phyloP scores from a whole-genome alignment of 1,284 basidiomycete genomes.

The Ceratobasidium sp. region DNA sequence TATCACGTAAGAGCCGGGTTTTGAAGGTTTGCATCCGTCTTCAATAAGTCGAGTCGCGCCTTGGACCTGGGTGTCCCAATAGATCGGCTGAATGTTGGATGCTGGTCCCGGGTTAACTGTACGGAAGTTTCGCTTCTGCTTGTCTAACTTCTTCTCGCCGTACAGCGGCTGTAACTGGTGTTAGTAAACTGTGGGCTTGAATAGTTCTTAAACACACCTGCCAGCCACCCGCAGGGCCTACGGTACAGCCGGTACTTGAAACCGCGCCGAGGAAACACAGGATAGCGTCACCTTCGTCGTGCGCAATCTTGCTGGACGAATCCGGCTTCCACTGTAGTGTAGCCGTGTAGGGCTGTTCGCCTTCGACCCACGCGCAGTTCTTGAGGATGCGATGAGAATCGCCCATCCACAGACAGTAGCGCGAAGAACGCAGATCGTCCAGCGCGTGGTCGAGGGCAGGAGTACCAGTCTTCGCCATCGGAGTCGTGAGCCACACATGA shows the following conservation, averaged over 20 bases:
- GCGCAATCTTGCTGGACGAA: not conserved
- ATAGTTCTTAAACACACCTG: not conserved
- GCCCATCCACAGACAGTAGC: not conserved
- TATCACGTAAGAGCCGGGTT: not conserved
- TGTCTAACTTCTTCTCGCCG: not conserved
- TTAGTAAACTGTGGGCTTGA: no score
- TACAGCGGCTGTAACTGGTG: not conserved
- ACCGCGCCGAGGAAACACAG: not conserved
- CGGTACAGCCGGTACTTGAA: not conserved
- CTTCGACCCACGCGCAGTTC: not conserved
- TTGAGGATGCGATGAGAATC: not conserved
- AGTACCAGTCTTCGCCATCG: no score
- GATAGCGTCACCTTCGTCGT: not conserved
- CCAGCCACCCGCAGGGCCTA: not conserved
- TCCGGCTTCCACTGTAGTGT: slow-evolving; percentile 9
- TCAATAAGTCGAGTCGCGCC: not conserved
- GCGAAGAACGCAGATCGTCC: not conserved
- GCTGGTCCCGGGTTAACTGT: not conserved
- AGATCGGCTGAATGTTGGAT: not conserved
- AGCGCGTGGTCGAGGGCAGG: slow-evolving; percentile 1
- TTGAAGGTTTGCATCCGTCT: not conserved
- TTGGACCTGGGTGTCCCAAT: not conserved
- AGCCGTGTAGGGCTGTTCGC: not conserved
- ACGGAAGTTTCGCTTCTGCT: not conserved
- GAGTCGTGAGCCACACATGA: no score